These are phyloP conservation scores for Pythium phragmiticola DNA, from an alignment of 352 stramenopile species.

Conservation along the genomic window DNA sequence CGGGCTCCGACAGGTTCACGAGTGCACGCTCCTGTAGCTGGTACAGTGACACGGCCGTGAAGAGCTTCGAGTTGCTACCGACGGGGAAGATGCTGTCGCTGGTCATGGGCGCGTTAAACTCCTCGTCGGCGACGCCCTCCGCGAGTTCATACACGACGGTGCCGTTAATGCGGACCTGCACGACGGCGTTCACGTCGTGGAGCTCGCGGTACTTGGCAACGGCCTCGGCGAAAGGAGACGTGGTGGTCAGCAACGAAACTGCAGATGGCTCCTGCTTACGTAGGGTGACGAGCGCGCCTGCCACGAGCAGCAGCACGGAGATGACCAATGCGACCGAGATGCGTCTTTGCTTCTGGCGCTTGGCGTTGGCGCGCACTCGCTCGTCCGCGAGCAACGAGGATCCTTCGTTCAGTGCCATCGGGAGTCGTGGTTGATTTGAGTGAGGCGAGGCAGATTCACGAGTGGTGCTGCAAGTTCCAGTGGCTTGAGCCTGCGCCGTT, in stretches of 20 bases:
- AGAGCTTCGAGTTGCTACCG: constrained; percentile 59
- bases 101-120: constrained; percentile 44
- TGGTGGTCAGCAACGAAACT: constrained; percentile 10
- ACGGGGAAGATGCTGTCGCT: constrained; percentile 55
- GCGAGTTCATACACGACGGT: constrained; percentile 45
- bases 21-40: constrained; percentile 51
- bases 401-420: constrained; percentile 10
- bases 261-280: constrained; percentile 2
- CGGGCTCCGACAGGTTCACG: constrained; percentile 35
- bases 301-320: constrained; percentile 32
- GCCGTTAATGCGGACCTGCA: constrained; percentile 49
- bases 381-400: constrained; percentile 6
- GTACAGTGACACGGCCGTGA: constrained; percentile 48
- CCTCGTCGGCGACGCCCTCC: constrained; percentile 47
- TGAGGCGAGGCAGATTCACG: too few relatives aligned
- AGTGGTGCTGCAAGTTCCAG: too few relatives aligned
- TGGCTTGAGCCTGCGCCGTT: too few relatives aligned
- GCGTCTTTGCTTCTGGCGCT: constrained; percentile 32
- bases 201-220: constrained; percentile 30
- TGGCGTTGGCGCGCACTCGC: constrained; percentile 4
- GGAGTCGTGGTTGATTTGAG: too few relatives aligned
- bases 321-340: constrained; percentile 35
- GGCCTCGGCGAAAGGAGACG: constrained; percentile 29
- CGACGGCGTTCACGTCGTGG: constrained; percentile 52
- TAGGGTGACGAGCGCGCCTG: constrained; percentile 39